Evolutionary conservation across 2,329 filamentous ascomycete species (phyloP).

Genomic region (Fusarium domesticum): DNA sequence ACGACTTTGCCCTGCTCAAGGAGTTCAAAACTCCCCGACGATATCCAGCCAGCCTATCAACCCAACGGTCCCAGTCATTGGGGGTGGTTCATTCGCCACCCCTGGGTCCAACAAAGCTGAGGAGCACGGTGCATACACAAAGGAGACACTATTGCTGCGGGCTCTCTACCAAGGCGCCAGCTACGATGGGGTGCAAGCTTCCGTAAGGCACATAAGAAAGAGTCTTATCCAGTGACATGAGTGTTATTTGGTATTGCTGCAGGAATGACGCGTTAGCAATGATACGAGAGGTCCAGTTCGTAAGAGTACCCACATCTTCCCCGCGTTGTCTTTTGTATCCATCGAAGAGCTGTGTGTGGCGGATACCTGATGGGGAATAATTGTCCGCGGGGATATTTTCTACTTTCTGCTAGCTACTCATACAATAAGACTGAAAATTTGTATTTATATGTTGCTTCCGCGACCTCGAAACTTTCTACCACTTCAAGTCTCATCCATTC

Average conservation of each 20-base stretch:
- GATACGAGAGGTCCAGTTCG: too few species aligned
- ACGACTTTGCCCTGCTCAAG: background rate
- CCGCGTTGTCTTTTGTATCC: too few species aligned
- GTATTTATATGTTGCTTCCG: background rate
- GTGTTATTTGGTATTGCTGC: too few species aligned
- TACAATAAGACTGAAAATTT: background rate
- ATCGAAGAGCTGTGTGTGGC: too few species aligned
- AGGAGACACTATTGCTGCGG: too few species aligned
- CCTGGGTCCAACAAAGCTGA: background rate
- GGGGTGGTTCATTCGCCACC: conserved; percentile 7
- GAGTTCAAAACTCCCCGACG: conserved; percentile 1
- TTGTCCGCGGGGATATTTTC: background rate
- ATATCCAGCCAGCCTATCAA: conserved; percentile 8
- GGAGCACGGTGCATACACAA: background rate
- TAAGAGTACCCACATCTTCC: too few species aligned
- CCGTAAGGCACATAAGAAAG: too few species aligned
- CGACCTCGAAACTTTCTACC: background rate
- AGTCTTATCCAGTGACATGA: too few species aligned
- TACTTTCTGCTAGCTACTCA: background rate
- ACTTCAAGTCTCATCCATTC: background rate
- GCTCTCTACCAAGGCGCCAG: background rate
- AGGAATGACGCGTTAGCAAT: too few species aligned
- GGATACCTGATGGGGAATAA: background rate
- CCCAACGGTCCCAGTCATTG: conserved; percentile 1
- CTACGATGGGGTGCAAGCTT: background rate